These are phyloP conservation scores for Diplodia corticola DNA, from an alignment of 2,329 filamentous ascomycete species.

Conservation along the genomic window DNA sequence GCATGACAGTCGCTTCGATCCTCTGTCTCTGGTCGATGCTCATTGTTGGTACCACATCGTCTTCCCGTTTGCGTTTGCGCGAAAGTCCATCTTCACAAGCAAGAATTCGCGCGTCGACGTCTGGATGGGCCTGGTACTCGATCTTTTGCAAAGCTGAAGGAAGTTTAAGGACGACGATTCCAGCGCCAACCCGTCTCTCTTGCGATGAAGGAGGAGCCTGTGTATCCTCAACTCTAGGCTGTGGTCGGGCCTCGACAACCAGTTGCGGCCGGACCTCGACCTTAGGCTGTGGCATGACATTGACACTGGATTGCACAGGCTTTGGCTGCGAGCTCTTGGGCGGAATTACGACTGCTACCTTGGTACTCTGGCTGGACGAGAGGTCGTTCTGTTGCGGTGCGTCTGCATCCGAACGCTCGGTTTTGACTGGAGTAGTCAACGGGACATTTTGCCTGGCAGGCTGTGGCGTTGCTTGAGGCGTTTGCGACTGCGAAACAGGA, in stretches of 20 bases:
- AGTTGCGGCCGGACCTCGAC: not conserved
- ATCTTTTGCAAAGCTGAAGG: slow-evolving; percentile 41
- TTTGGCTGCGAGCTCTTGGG: slow-evolving; percentile 1
- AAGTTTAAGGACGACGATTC: slow-evolving; percentile 52
- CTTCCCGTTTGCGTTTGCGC: slow-evolving; percentile 56
- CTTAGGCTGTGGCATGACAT: not conserved
- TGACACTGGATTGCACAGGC: not conserved
- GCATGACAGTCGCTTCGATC: slow-evolving; percentile 70
- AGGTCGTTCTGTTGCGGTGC: not conserved
- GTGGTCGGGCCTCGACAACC: not conserved
- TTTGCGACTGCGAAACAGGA: not conserved
- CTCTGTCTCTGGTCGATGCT: slow-evolving; percentile 79
- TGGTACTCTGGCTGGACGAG: not conserved
- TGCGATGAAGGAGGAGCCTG: slow-evolving; percentile 17
- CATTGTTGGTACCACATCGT: slow-evolving; percentile 57
- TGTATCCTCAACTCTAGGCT: slow-evolving; percentile 15
- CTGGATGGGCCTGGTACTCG: slow-evolving; percentile 44
- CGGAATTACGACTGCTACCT: slow-evolving; percentile 19
- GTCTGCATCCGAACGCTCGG: not conserved
- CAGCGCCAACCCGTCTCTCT: slow-evolving; percentile 35
- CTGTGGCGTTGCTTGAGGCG: not conserved
- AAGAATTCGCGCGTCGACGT: slow-evolving; percentile 34
- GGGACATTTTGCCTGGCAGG: not conserved
- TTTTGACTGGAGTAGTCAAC: not conserved
- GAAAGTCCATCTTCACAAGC: slow-evolving; percentile 27